phyloP scores from a whole-genome alignment of 345 rosid species.

The Mallotus nudiflorus region DNA sequence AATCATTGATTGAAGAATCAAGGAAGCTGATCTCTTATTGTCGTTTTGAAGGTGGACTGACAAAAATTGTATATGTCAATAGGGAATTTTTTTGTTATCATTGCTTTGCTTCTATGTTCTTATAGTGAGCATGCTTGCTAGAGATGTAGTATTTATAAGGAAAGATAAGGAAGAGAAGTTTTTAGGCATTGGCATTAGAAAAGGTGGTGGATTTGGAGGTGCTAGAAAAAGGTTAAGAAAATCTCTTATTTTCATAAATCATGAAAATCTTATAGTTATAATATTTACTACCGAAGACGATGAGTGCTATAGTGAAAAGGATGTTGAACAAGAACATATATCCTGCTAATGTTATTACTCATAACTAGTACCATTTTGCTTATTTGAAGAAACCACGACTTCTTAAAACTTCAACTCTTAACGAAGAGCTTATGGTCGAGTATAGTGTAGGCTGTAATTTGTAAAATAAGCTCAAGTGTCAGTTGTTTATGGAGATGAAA shows the following conservation, averaged over 20 bases:
- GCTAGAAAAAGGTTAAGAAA: neutral
- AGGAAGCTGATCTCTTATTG: too few species aligned
- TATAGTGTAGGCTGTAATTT: slow-evolving; percentile 22
- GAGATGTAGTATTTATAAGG: too few species aligned
- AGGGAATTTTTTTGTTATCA: too few species aligned
- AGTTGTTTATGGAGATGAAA: neutral
- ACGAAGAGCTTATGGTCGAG: slow-evolving; percentile 26
- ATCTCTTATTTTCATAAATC: neutral
- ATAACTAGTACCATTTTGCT: slow-evolving; percentile 72
- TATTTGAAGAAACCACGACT: slow-evolving; percentile 45
- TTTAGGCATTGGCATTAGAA: too few species aligned
- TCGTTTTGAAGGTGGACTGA: too few species aligned
- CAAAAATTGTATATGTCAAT: too few species aligned
- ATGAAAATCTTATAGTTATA: neutral
- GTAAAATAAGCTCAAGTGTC: neutral
- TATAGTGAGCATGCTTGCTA: too few species aligned
- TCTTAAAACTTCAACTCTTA: slow-evolving; percentile 49
- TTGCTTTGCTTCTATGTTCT: too few species aligned
- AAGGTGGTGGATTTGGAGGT: too few species aligned
- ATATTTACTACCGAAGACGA: slow-evolving; percentile 55
- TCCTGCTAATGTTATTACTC: slow-evolving; percentile 43
- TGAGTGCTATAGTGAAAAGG: slow-evolving; percentile 40
- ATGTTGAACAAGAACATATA: slow-evolving; percentile 46
- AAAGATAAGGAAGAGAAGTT: too few species aligned
- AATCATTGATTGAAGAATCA: too few species aligned